Conservation (phyloP, 352 stramenopile species). For the Pythium phragmiticola region DNA sequence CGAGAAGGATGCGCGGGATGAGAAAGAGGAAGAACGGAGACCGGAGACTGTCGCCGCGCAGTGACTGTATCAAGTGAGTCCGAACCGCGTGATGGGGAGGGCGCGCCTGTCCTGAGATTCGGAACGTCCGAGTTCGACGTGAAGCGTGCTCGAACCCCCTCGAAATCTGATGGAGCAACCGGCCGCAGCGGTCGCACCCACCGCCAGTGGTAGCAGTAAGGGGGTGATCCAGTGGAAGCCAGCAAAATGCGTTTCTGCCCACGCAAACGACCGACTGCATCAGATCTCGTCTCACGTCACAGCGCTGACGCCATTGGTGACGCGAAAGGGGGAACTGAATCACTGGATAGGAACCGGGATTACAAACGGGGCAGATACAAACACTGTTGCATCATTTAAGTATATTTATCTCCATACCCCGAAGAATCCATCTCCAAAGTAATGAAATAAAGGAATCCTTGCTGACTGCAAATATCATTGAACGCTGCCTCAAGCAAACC, state of each 20-base stretch:
- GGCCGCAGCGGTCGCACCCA: too few relatives aligned
- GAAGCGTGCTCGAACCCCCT: too few relatives aligned
- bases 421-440: too few relatives aligned
- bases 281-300: constrained; percentile 9
- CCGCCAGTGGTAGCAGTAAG: not conserved
- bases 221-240: not conserved
- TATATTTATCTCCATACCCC: not conserved
- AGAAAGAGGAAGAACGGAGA: not conserved
- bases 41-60: too few relatives aligned
- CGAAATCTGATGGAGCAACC: too few relatives aligned
- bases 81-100: not conserved
- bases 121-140: not conserved
- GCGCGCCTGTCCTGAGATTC: constrained; percentile 17
- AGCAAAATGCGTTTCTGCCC: constrained; percentile 4
- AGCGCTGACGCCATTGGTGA: not conserved
- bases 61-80: too few relatives aligned
- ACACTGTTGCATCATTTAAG: not conserved
- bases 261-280: constrained; percentile 8
- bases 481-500: too few relatives aligned
- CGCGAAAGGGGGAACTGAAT: constrained; percentile 3
- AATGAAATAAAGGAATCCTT: too few relatives aligned
- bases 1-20: not conserved
- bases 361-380: not conserved
- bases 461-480: too few relatives aligned
- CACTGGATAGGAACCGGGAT: constrained; percentile 1